Conservation (phyloP, 805 yeast species). For the Hanseniaspora singularis region DNA sequence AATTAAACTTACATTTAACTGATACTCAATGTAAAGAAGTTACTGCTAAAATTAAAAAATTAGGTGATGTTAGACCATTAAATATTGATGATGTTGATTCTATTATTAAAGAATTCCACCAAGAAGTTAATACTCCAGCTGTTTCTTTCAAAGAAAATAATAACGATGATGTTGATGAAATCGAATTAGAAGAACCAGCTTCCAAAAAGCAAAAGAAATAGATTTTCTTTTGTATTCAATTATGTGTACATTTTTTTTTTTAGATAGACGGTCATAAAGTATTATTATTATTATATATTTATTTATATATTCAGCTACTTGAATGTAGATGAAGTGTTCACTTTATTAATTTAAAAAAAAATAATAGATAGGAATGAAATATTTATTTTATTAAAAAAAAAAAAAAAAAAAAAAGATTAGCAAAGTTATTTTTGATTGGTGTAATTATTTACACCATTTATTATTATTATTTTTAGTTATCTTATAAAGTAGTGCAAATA, state of each 20-base stretch:
- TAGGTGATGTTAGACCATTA: conserved; percentile 90
- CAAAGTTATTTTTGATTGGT: too few relatives aligned
- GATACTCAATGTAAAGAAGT: conserved; percentile 94
- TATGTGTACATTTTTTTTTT: conserved; percentile 13
- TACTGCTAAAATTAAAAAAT: conserved; percentile 79
- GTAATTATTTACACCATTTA: too few relatives aligned
- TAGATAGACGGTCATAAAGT: not conserved
- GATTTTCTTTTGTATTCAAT: too few relatives aligned
- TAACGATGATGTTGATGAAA: conserved; percentile 21
- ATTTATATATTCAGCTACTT: not conserved
- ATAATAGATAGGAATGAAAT: not conserved
- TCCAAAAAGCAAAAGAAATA: conserved; percentile 26
- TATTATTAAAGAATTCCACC: conserved; percentile 86
- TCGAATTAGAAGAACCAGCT: conserved; percentile 23
- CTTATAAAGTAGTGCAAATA: too few relatives aligned
- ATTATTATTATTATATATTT: not conserved
- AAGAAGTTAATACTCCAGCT: conserved; percentile 50
- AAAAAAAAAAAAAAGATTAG: too few relatives aligned
- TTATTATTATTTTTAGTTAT: too few relatives aligned
- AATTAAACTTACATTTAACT: conserved; percentile 74
- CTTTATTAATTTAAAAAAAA: conserved; percentile 19
- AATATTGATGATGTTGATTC: conserved; percentile 96
- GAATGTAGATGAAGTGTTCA: not conserved
- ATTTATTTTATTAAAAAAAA: too few relatives aligned
- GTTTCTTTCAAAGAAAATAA: conserved; percentile 25